phyloP scores from a whole-genome alignment of 768 basidiomycete genomes.

The Asterophora lycoperdoides region DNA sequence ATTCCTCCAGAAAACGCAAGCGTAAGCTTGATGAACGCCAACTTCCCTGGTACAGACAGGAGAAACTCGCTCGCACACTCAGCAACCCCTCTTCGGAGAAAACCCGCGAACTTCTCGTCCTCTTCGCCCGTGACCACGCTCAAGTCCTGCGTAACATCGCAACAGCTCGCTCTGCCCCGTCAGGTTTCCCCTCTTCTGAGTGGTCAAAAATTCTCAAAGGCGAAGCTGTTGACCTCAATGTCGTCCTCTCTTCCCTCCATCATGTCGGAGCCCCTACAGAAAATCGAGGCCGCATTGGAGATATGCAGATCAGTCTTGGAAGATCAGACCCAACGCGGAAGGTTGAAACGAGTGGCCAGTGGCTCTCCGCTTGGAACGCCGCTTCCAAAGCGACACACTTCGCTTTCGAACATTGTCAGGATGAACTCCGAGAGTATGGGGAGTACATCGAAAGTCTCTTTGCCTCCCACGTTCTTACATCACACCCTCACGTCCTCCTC shows the following conservation, averaged over 20 bases:
- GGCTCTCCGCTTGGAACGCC: not conserved
- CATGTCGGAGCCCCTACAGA: slow-evolving; percentile 12
- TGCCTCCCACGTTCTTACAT: slow-evolving; percentile 4
- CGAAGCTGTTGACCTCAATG: too few species aligned
- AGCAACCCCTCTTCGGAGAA: too few species aligned
- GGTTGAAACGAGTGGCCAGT: not conserved
- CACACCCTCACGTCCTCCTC: slow-evolving; percentile 9
- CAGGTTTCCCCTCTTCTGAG: not conserved
- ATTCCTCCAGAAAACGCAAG: too few species aligned
- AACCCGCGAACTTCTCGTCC: too few species aligned
- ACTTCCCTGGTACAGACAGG: too few species aligned
- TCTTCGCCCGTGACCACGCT: too few species aligned
- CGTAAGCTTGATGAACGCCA: too few species aligned
- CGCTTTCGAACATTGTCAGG: not conserved
- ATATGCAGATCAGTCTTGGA: slow-evolving; percentile 9
- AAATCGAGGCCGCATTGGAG: too few species aligned
- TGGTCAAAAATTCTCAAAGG: not conserved
- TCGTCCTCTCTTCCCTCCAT: slow-evolving; percentile 8
- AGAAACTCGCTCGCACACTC: too few species aligned
- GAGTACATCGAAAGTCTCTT: slow-evolving; percentile 11
- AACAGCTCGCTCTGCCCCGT: too few species aligned
- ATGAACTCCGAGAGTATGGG: slow-evolving; percentile 8
- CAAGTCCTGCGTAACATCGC: too few species aligned
- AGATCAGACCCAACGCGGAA: too few species aligned
- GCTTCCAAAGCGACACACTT: not conserved